These are phyloP conservation scores for Eucalyptus pauciflora DNA, from an alignment of 345 rosid species.

Conservation along the genomic window DNA sequence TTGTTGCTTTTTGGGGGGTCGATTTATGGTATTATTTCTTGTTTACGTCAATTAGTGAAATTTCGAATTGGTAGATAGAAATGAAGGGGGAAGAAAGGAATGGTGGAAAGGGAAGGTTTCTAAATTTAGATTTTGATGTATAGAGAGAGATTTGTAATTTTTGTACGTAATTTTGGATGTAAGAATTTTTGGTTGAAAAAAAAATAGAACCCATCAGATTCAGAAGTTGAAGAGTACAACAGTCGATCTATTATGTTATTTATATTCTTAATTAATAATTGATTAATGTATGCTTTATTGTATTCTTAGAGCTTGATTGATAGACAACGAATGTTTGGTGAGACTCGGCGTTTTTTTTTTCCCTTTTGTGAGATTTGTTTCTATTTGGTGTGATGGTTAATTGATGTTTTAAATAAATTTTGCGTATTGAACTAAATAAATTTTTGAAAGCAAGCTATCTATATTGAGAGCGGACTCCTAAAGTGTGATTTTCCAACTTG, in stretches of 20 bases:
- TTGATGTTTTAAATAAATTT: background rate
- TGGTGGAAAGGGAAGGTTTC: background rate
- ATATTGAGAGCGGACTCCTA: background rate
- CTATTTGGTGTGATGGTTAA: background rate
- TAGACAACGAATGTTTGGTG: background rate
- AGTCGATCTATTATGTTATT: background rate
- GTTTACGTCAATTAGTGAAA: background rate
- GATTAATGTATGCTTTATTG: background rate
- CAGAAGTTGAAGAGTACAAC: background rate
- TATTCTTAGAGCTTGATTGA: background rate
- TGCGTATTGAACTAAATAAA: rapidly evolving
- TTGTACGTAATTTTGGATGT: slow-evolving; percentile 31
- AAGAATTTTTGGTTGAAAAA: slow-evolving; percentile 7
- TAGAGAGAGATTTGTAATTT: slow-evolving; percentile 20
- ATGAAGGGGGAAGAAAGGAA: background rate
- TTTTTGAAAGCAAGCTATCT: background rate
- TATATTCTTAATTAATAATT: background rate
- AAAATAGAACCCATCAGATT: background rate
- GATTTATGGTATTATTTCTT: background rate
- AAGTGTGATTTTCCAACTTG: background rate
- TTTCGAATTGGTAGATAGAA: background rate
- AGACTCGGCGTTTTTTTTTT: rapidly evolving
- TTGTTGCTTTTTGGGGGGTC: background rate
- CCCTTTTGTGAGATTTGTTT: background rate
- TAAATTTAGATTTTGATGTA: background rate